Conservation (phyloP, 257 asterid genomes). For the Solanum dulcamara region DNA sequence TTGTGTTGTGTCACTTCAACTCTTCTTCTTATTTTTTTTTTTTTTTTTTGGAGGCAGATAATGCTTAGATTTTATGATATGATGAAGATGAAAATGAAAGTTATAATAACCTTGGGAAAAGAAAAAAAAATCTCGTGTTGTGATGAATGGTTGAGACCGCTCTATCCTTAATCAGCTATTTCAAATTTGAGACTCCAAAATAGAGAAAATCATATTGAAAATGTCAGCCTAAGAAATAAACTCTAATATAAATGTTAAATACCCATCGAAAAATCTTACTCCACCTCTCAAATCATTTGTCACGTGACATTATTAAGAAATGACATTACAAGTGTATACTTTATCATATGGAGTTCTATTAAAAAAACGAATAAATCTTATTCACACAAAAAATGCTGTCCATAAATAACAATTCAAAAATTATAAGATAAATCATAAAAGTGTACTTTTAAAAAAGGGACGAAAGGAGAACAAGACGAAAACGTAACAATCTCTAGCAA, state of each 20-base stretch:
- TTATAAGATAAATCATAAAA: background rate
- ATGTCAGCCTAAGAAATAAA: fast-evolving
- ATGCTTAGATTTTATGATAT: background rate
- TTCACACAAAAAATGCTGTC: background rate
- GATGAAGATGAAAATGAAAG: background rate
- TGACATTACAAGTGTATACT: background rate
- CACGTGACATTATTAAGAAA: background rate
- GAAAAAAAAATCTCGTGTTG: no score
- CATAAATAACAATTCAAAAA: no score
- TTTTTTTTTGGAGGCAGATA: background rate
- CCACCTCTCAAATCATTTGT: no score
- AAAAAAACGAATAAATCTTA: background rate
- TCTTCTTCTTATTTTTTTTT: background rate
- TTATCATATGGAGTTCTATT: background rate
- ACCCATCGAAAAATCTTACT: no score
- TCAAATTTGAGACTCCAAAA: no score
- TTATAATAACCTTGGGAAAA: background rate
- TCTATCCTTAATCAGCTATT: no score
- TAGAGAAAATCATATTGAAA: no score
- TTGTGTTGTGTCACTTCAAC: background rate
- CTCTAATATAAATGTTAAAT: no score
- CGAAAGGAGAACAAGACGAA: background rate
- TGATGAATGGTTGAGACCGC: no score
- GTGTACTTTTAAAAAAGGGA: background rate
- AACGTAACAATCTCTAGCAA: background rate